phyloP scores from a whole-genome alignment of 2,329 filamentous ascomycete species.

The Stagonosporopsis tanaceti region DNA sequence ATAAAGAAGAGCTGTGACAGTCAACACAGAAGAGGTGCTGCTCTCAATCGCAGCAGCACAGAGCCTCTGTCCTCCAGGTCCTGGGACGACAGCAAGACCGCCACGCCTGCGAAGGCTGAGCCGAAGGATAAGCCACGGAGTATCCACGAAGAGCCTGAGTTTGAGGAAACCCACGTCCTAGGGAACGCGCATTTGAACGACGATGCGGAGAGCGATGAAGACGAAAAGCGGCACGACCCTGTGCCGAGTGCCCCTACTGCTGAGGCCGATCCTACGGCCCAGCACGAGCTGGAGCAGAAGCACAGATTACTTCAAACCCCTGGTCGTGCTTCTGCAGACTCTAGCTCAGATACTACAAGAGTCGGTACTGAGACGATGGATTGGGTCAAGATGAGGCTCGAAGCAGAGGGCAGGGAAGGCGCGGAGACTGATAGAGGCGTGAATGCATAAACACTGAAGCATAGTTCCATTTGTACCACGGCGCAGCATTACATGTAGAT shows the following conservation, averaged over 20 bases:
- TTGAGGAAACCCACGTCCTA: constrained; percentile 9
- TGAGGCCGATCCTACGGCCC: neutral
- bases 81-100: constrained; percentile 8
- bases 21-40: constrained; percentile 1
- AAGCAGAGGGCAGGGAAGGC: constrained; percentile 1
- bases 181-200: constrained; percentile 13
- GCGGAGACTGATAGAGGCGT: neutral
- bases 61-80: constrained; percentile 18
- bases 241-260: constrained; percentile 2
- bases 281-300: neutral
- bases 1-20: constrained; percentile 25
- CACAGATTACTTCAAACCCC: neutral
- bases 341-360: constrained; percentile 16
- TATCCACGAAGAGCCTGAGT: constrained; percentile 14
- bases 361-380: constrained; percentile 12
- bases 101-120: neutral
- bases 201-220: constrained; percentile 5
- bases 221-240: constrained; percentile 13
- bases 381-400: constrained; percentile 16
- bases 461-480: neutral
- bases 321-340: constrained; percentile 1
- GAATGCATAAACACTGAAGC: neutral
- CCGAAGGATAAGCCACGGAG: neutral
- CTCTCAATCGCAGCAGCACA: constrained; percentile 28
- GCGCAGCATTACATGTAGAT: neutral